A percentile compares a stretch with the other conserved stretches of the same genome.
Evolutionary conservation across 805 yeast genomes (phyloP).

Genomic region (Candida golubevii): DNA sequence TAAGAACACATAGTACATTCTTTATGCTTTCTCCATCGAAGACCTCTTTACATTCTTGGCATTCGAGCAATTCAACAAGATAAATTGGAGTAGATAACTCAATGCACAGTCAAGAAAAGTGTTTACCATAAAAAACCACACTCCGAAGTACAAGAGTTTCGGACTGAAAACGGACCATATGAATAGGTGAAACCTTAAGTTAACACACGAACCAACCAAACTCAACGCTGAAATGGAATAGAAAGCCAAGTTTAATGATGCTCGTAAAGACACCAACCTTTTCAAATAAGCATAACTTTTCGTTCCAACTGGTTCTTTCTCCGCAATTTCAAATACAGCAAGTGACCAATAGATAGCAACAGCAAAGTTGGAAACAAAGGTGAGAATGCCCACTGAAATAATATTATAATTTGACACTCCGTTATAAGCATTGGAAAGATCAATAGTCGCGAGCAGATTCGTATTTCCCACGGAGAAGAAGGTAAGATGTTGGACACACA

Average conservation of each 20-base stretch:
- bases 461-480: constrained; percentile 90
- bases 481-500: constrained; percentile 66
- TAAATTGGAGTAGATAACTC: not conserved
- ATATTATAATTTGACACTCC: constrained; percentile 74
- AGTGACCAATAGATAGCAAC: constrained; percentile 82
- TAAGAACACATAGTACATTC: too few relatives aligned
- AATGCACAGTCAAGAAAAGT: not conserved
- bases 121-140: constrained; percentile 61
- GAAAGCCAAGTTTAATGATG: constrained; percentile 43
- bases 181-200: constrained; percentile 79
- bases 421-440: constrained; percentile 86
- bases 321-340: constrained; percentile 31
- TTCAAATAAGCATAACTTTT: constrained; percentile 1
- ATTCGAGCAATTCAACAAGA: too few relatives aligned
- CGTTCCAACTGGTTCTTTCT: constrained; percentile 11
- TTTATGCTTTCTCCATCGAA: too few relatives aligned
- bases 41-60: too few relatives aligned
- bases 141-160: constrained; percentile 71
- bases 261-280: constrained; percentile 5
- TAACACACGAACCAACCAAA: constrained; percentile 64
- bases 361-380: constrained; percentile 80
- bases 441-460: constrained; percentile 87
- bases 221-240: constrained; percentile 57
- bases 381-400: constrained; percentile 66
- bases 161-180: constrained; percentile 99